Conservation (phyloP, 768 basidiomycete species). For the Collybia nuda region DNA sequence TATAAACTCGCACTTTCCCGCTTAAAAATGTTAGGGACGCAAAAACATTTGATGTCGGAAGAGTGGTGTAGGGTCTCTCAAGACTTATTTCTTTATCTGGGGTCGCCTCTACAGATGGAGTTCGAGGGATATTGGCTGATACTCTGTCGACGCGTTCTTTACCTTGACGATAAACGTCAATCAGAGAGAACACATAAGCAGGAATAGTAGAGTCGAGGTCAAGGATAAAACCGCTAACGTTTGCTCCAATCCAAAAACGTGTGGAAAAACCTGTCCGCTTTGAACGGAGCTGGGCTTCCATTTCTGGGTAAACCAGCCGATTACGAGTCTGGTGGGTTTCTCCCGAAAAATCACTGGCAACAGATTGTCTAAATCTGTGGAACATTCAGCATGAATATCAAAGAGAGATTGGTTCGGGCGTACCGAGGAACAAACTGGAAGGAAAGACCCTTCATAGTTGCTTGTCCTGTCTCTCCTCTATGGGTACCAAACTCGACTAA, state of each 20-base stretch:
- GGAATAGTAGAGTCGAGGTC: conserved; percentile 83
- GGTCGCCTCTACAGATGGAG: conserved; percentile 21
- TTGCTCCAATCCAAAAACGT: conserved; percentile 61
- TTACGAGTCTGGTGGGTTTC: conserved; percentile 70
- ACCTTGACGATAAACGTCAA: conserved; percentile 83
- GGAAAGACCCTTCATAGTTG: conserved; percentile 68
- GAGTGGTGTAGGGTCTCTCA: conserved; percentile 32
- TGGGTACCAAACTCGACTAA: conserved; percentile 72
- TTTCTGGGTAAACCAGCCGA: conserved; percentile 74
- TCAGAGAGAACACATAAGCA: conserved; percentile 74
- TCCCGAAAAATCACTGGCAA: conserved; percentile 67
- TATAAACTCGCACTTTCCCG: conserved; percentile 79
- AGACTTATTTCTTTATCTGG: conserved; percentile 11
- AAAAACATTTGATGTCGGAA: conserved; percentile 61
- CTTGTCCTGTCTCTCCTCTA: conserved; percentile 77
- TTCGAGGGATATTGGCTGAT: conserved; percentile 52
- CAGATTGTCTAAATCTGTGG: conserved; percentile 75
- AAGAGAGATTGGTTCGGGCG: conserved; percentile 17
- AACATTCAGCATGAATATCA: conserved; percentile 10
- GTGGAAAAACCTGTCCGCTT: conserved; percentile 46
- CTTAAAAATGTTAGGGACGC: conserved; percentile 77
- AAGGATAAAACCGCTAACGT: conserved; percentile 81
- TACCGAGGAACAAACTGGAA: conserved; percentile 86
- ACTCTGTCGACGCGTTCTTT: conserved; percentile 74
- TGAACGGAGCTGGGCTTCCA: conserved; percentile 72